A percentile compares a stretch with the other conserved stretches of the same genome.
phyloP scores from a whole-genome alignment of 352 stramenopile genomes.

The Thraustochytrium sp. region DNA sequence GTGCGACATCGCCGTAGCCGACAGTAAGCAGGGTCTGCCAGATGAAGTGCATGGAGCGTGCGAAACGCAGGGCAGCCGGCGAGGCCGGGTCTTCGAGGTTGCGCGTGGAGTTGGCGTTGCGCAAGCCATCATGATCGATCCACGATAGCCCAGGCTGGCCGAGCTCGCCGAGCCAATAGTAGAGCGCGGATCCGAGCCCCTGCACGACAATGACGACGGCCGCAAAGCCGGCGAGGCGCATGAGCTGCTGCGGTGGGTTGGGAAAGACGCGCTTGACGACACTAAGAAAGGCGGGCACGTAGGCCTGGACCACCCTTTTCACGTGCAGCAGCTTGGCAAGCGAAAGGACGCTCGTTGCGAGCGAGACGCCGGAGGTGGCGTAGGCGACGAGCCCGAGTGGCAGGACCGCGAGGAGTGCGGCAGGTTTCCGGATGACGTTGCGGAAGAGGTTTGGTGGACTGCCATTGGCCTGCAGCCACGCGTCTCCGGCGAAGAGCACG shows the following conservation, averaged over 20 bases:
- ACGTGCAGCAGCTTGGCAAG: no score
- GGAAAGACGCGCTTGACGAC: not conserved
- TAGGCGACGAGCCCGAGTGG: no score
- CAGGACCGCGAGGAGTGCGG: no score
- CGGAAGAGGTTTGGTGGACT: no score
- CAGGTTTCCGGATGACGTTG: no score
- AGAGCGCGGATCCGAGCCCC: not conserved
- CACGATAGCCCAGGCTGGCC: not conserved
- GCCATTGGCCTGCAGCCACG: no score
- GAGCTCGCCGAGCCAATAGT: not conserved
- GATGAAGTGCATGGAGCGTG: constrained; percentile 32
- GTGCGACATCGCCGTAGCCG: constrained; percentile 21
- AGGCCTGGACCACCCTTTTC: no score
- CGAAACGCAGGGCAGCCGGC: not conserved
- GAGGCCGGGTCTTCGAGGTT: not conserved
- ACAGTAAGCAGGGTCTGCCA: constrained; percentile 35
- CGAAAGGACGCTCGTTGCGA: no score
- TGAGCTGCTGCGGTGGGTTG: not conserved
- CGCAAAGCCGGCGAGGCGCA: not conserved
- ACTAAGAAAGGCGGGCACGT: not conserved
- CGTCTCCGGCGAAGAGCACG: no score
- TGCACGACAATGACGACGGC: constrained; percentile 6
- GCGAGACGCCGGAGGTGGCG: no score
- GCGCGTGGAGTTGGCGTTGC: not conserved
- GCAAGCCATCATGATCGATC: constrained; percentile 12